A percentile compares a stretch with the other conserved stretches of the same genome.
Conservation (phyloP, 2,329 filamentous ascomycete species). For the Pochonia chlamydosporia region DNA sequence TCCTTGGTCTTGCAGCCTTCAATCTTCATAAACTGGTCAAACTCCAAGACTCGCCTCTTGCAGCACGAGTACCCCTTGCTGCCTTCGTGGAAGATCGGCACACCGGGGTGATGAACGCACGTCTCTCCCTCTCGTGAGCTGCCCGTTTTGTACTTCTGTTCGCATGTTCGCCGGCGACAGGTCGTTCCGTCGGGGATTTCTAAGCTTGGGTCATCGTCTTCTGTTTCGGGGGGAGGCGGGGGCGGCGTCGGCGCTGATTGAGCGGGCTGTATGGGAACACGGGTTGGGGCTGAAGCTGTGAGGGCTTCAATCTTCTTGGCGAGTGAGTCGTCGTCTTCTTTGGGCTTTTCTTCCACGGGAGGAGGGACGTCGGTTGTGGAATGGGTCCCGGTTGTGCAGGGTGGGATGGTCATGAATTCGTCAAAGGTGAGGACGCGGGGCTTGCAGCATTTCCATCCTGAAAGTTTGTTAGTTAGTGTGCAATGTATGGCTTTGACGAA, state of each 20-base stretch:
- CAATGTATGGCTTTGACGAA: not conserved
- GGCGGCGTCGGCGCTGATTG: conserved; percentile 47
- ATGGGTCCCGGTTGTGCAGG: conserved; percentile 90
- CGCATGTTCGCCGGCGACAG: conserved; percentile 76
- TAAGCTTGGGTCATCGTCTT: conserved; percentile 75
- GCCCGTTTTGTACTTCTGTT: conserved; percentile 56
- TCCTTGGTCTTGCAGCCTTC: conserved; percentile 80
- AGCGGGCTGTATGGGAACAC: conserved; percentile 32
- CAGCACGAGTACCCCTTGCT: conserved; percentile 98
- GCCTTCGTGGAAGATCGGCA: conserved; percentile 93
- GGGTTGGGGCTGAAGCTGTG: conserved; percentile 30
- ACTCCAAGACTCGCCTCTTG: conserved; percentile 90
- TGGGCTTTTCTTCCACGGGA: conserved; percentile 52
- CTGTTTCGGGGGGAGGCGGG: conserved; percentile 66
- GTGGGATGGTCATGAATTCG: conserved; percentile 88
- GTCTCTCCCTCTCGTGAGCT: conserved; percentile 61
- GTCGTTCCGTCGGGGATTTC: conserved; percentile 67
- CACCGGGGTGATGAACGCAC: conserved; percentile 85
- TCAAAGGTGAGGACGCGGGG: conserved; percentile 94
- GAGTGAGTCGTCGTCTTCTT: conserved; percentile 34
- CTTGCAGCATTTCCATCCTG: conserved; percentile 99
- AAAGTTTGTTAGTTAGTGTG: not conserved
- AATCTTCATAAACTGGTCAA: conserved; percentile 97
- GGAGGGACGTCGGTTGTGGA: conserved; percentile 73
- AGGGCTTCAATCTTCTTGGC: conserved; percentile 49